Conservation (phyloP, 371 early-diverging fungal genomes). For the Mucor circinelloides region DNA sequence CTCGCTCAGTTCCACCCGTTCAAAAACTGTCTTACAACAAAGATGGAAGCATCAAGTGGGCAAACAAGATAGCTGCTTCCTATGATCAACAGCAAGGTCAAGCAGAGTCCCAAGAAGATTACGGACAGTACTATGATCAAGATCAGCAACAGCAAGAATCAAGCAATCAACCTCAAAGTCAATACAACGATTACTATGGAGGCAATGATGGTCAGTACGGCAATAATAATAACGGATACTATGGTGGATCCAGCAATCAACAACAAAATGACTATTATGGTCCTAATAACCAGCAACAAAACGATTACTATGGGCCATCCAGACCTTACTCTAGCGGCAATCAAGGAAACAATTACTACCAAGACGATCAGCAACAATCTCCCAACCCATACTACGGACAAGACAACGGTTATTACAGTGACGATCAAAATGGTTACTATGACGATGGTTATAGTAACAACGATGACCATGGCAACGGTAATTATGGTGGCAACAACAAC, state of each 20-base stretch:
- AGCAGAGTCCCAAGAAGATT: neutral
- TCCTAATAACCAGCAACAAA: neutral
- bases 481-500: neutral
- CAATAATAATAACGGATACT: neutral
- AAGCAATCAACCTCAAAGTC: neutral
- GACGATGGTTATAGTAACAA: neutral
- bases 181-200: neutral
- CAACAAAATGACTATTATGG: neutral
- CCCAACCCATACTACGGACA: neutral
- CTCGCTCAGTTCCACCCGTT: neutral
- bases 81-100: neutral
- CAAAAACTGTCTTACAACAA: slow-evolving; percentile 1
- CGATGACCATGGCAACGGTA: neutral
- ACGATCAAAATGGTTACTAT: neutral
- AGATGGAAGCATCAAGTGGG: slow-evolving; percentile 17
- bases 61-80: neutral
- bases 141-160: neutral
- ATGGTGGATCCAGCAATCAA: neutral
- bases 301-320: neutral
- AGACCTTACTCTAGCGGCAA: neutral
- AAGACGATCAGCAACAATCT: neutral
- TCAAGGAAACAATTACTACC: neutral
- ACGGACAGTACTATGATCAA: neutral
- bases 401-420: neutral
- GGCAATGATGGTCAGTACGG: neutral